Percentiles rank a stretch among this genome's conserved stretches.
These are phyloP conservation scores for Eudorina sp. DNA, from an alignment of 139 green algal genomes.

Conservation along the genomic window DNA sequence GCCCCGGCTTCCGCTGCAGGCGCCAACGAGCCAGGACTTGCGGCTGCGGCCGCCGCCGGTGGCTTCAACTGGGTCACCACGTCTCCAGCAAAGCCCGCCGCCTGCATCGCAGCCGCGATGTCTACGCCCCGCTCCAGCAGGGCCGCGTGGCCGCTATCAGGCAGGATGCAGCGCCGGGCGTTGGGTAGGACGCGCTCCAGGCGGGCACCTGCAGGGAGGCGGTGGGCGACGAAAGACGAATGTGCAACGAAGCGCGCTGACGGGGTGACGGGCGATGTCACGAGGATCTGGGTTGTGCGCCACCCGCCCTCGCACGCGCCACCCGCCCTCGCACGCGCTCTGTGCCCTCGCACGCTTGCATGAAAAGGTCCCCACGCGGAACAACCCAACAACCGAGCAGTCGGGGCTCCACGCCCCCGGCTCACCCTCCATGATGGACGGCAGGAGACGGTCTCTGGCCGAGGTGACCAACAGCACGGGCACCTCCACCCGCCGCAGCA, in stretches of 20 bases:
- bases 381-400: too few relatives aligned
- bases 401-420: too few relatives aligned
- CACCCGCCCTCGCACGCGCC: too few relatives aligned
- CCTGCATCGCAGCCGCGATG: conserved; percentile 53
- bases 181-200: conserved; percentile 67
- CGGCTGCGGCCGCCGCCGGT: background rate
- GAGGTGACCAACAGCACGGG: conserved; percentile 56
- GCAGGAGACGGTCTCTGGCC: conserved; percentile 74
- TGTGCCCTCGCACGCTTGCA: too few relatives aligned
- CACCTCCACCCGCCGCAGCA: conserved; percentile 51
- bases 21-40: background rate
- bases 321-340: too few relatives aligned
- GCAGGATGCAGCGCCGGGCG: conserved; percentile 65
- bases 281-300: too few relatives aligned
- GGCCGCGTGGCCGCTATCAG: conserved; percentile 77
- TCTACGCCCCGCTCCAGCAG: conserved; percentile 71
- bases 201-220: conserved; percentile 64
- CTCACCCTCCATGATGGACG: conserved; percentile 58
- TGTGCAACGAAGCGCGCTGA: too few relatives aligned
- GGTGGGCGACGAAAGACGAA: too few relatives aligned
- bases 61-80: background rate
- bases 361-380: too few relatives aligned
- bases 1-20: background rate
- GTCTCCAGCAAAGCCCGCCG: background rate
- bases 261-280: too few relatives aligned